phyloP scores from a whole-genome alignment of 495 filamentous ascomycete genomes.

The Cercophora samala region DNA sequence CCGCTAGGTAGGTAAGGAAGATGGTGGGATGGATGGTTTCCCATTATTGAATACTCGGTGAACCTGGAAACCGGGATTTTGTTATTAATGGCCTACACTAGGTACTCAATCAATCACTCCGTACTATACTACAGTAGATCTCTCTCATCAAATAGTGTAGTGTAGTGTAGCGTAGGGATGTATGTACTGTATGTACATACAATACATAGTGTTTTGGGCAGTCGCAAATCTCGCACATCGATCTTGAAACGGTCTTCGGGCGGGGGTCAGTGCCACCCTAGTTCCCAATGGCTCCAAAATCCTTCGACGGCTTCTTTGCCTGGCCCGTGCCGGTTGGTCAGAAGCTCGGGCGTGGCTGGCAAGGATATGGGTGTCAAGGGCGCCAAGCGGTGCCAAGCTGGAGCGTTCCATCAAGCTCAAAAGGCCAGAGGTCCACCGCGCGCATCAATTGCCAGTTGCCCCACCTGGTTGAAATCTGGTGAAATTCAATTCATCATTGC shows the following conservation, averaged over 20 bases:
- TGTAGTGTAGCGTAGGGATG: no score
- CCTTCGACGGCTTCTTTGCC: constrained; percentile 4
- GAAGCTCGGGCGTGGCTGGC: constrained; percentile 15
- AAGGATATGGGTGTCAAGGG: constrained; percentile 6
- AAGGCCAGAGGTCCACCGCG: constrained; percentile 4
- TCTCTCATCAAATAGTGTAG: no score
- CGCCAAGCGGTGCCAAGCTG: constrained; percentile 5
- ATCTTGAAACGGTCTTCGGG: constrained; percentile 22
- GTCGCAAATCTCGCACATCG: constrained; percentile 12
- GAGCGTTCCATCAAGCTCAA: constrained; percentile 6
- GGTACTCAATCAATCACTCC: no score
- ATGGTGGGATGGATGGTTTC: no score
- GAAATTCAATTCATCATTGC: not conserved
- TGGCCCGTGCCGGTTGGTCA: constrained; percentile 18
- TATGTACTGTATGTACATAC: no score
- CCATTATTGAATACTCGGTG: not conserved
- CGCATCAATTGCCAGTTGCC: constrained; percentile 8
- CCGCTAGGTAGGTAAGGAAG: no score
- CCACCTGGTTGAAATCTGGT: not conserved
- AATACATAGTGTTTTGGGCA: no score
- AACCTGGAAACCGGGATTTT: not conserved
- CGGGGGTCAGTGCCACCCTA: constrained; percentile 22
- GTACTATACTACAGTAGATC: no score
- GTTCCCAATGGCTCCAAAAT: constrained; percentile 10
- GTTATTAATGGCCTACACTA: no score